Evolutionary conservation across 108 stramenopile species (phyloP).

Genomic region (Aureococcus anophagefferens): DNA sequence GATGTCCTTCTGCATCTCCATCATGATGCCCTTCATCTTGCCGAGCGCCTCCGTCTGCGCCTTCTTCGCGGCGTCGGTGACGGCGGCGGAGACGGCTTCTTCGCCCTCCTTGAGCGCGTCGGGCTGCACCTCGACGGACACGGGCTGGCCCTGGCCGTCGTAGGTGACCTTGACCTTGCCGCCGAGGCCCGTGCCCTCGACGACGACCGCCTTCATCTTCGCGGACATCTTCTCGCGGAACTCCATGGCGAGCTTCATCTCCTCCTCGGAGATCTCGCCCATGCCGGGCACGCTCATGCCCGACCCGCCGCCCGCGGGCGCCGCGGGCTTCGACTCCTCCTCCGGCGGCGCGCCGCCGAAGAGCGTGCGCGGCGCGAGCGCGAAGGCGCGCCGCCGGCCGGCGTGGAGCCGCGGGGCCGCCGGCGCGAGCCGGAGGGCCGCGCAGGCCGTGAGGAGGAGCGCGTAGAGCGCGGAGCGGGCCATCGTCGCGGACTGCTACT

Average conservation of each 20-base stretch:
- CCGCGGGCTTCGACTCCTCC: not conserved
- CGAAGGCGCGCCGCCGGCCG: no score
- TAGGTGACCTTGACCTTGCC: not conserved
- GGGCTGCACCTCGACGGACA: not conserved
- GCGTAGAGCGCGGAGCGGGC: no score
- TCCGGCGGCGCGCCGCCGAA: no score
- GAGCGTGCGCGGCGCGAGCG: no score
- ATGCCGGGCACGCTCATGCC: not conserved
- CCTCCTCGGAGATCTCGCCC: not conserved
- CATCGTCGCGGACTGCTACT: no score
- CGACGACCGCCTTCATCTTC: not conserved
- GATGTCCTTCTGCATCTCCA: not conserved
- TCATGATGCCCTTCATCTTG: not conserved
- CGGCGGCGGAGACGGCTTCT: not conserved
- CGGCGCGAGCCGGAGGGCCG: no score
- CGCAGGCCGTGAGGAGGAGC: no score
- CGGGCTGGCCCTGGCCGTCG: not conserved
- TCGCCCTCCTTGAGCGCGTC: not conserved
- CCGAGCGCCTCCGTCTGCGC: not conserved
- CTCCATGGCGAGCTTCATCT: conserved; percentile 3
- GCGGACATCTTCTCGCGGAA: not conserved
- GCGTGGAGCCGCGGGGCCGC: no score
- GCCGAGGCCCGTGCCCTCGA: not conserved
- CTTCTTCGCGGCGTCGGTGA: not conserved
- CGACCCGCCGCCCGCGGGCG: not conserved